Evolutionary conservation across 768 basidiomycete genomes (phyloP), one percentile per base, ranked within the genome.

Genomic region (Mycena crocata): DNA sequence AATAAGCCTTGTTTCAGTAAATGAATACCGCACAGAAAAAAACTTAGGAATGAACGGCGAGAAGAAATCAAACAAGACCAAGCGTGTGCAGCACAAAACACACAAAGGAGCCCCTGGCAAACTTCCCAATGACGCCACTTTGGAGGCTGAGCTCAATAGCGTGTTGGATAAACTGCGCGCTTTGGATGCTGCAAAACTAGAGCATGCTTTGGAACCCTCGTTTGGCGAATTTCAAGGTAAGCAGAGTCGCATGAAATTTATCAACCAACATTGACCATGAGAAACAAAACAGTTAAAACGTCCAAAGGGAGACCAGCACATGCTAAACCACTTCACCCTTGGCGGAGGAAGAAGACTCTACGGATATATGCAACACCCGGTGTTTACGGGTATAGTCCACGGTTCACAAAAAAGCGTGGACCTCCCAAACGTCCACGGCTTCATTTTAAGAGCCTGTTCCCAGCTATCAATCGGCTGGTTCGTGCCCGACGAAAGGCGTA

Each of bases 381-480:
- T 1, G 31, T 21, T 6, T 57, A 57, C 39, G 40, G 55, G 17
- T 44, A 57, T 32, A 57, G 55, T 30, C 55, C 55, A 2, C 55
- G 55, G 10, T 57, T 57, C 17, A 31, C 32, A 15, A 57, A 57
- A 32, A 57, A 57, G 40, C 39, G 55, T 2, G 55, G 55, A 19
- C 55, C 55, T 10, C 17, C 40, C 9, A 42, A 44, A 19, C 55
- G 55, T 21, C 4, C 7, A 14, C 39, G 55, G 10, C 15, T 42
- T 8, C 21, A 44, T 23, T 28, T 26, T 8, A 57, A 44, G 31
- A 57, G 55, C 30, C 40, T 57, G 8, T 26, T 57, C 1, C 42
- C 39, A 9, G 17, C 21, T 17, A 8, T 32, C 17, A 6, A 21
- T 24, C 26, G 55, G 14, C 12, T 34, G 5, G 17, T 31, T 7